phyloP scores from a whole-genome alignment of 805 yeast genomes.

The Wickerhamiella occidentalis region DNA sequence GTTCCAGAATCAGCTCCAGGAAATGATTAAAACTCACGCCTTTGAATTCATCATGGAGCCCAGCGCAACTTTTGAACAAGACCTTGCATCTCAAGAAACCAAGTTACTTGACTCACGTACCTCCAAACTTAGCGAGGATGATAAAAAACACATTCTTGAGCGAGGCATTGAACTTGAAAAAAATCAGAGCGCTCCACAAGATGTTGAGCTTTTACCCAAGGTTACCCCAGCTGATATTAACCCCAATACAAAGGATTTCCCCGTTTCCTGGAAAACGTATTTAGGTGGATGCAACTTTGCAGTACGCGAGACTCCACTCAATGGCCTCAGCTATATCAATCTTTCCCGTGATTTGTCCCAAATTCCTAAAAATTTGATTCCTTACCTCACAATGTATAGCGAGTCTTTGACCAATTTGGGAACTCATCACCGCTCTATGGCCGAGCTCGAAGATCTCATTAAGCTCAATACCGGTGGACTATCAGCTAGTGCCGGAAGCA shows the following conservation, averaged over 20 bases:
- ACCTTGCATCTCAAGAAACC: conserved; percentile 45
- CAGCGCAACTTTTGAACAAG: conserved; percentile 39
- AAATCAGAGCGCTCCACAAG: conserved; percentile 58
- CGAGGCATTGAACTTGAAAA: conserved; percentile 50
- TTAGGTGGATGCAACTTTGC: conserved; percentile 17
- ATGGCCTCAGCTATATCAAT: conserved; percentile 63
- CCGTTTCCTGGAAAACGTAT: conserved; percentile 18
- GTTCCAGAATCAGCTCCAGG: conserved; percentile 47
- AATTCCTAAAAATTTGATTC: conserved; percentile 50
- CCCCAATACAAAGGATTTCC: conserved; percentile 35
- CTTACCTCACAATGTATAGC: conserved; percentile 63
- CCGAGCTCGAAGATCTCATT: conserved; percentile 74
- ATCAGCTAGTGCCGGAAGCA: conserved; percentile 34
- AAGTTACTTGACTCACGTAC: conserved; percentile 37
- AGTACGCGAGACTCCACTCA: conserved; percentile 28
- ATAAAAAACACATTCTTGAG: conserved; percentile 43
- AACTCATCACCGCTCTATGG: conserved; percentile 57
- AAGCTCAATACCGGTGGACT: conserved; percentile 78
- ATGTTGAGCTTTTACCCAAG: conserved; percentile 69
- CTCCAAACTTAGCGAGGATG: conserved; percentile 38
- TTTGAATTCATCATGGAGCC: conserved; percentile 75
- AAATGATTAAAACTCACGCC: conserved; percentile 42
- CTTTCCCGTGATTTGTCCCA: conserved; percentile 48
- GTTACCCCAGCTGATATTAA: conserved; percentile 64
- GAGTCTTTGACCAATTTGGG: conserved; percentile 79